A percentile compares a stretch with the other conserved stretches of the same genome.
Conservation (phyloP, 2,329 filamentous ascomycete species). For the Metarhizium rileyi region DNA sequence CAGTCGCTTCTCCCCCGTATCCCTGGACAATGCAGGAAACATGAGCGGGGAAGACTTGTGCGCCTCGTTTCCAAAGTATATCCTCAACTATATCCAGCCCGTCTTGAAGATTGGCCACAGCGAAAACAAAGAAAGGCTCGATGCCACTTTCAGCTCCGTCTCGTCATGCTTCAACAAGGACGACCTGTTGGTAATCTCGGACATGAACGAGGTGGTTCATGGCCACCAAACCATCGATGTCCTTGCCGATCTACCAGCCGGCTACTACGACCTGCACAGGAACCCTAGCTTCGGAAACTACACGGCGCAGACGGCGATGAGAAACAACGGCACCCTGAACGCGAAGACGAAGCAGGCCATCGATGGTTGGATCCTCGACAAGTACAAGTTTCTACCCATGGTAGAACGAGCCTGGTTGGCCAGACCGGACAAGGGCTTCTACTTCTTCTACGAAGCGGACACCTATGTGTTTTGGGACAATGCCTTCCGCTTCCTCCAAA, state of each 20-base stretch:
- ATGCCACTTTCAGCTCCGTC: slow-evolving; percentile 39
- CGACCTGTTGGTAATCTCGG: slow-evolving; percentile 39
- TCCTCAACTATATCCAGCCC: slow-evolving; percentile 21
- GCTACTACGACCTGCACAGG: slow-evolving; percentile 21
- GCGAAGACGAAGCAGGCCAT: slow-evolving; percentile 21
- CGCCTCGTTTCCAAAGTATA: slow-evolving; percentile 21
- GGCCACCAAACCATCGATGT: slow-evolving; percentile 35
- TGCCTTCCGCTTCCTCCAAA: slow-evolving; percentile 39
- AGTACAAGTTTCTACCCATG: slow-evolving; percentile 49
- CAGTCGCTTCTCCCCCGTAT: slow-evolving; percentile 21
- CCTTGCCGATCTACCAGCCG: slow-evolving; percentile 18
- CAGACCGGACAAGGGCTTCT: slow-evolving; percentile 41
- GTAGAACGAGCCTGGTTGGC: slow-evolving; percentile 38
- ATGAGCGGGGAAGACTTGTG: slow-evolving; percentile 20
- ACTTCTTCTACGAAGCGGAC: slow-evolving; percentile 47
- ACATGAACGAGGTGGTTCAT: slow-evolving; percentile 35
- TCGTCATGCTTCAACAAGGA: slow-evolving; percentile 37
- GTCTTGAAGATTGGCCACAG: slow-evolving; percentile 25
- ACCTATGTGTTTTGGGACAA: slow-evolving; percentile 35
- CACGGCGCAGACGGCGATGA: slow-evolving; percentile 28
- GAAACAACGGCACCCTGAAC: slow-evolving; percentile 22
- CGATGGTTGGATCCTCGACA: slow-evolving; percentile 43
- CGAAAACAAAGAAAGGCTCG: slow-evolving; percentile 12
- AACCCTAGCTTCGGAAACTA: slow-evolving; percentile 31
- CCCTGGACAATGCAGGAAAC: slow-evolving; percentile 13